Base-by-base conservation (phyloP, 164 flowering plant genomes). In the Annona cherimola region DNA sequence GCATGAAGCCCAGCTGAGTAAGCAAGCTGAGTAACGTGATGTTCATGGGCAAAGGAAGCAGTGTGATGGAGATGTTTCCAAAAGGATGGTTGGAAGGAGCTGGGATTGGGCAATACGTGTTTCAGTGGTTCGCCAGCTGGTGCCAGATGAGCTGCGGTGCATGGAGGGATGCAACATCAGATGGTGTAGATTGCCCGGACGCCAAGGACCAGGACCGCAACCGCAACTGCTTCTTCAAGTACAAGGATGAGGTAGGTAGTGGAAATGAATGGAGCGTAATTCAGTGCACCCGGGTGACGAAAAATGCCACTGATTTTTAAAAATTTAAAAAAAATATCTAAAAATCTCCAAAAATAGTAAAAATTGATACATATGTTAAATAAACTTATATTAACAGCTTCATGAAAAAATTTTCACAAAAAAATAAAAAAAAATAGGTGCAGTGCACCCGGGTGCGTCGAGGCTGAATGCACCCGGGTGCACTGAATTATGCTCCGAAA, bases 51-150 rank as follows among this genome's bases (percentile, higher is more conserved):
- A 68, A 42, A 9, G 68, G 68, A 16, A 74, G 72, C 43, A 59
- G 70, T 41, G 67, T 74, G 14, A 68, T 68, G 72, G 68, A 62
- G 41, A 39, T 45, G 50, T 74, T 45, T 50, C 76, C 72, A 3
- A 44, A 63, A 50, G 67, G 76, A 18, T 68, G 76, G 76, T 43
- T 69, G 16, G 68, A 74, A 46, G 59, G 71, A 1, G 72, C 61
- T 0, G 68, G 76, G 8, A 35, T 68, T 9, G 72, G 76, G 0
- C 76, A 74, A 26, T 74, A 45, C 55, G 46, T 68, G 45, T 74
- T 60, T 43, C 67, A 61, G 5, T 74, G 72, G 72, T 57, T 66
- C 5, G 59, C 65, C 11, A 43, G 57, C 39, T 73, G 76, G 76
- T 26, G 45, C 12, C 40, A 59, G 45, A 40, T 74, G 71, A 61